Evolutionary conservation across 2,329 filamentous ascomycete genomes (phyloP).

Genomic region (Claviceps purpurea): DNA sequence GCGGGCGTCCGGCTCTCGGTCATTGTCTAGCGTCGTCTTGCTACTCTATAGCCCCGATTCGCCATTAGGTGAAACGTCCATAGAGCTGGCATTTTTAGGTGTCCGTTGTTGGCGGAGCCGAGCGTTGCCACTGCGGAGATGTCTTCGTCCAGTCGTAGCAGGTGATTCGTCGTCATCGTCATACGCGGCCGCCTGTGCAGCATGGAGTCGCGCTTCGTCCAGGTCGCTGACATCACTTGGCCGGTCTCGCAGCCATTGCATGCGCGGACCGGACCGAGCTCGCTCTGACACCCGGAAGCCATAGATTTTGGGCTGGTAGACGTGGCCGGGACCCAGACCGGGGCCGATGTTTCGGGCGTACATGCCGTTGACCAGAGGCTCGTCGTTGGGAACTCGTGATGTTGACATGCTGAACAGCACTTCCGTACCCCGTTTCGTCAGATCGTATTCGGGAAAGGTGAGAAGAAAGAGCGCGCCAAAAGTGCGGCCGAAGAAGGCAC

Average conservation of each 20-base stretch:
- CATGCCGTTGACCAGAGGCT: constrained; percentile 67
- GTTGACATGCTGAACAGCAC: constrained; percentile 29
- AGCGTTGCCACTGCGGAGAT: constrained; percentile 28
- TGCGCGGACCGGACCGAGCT: constrained; percentile 77
- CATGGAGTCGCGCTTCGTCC: constrained; percentile 57
- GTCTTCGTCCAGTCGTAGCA: constrained; percentile 28
- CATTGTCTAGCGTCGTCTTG: not conserved
- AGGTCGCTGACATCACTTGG: constrained; percentile 69
- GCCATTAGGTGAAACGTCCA: constrained; percentile 42
- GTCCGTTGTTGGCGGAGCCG: constrained; percentile 30
- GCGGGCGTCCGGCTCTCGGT: not conserved
- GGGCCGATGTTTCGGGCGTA: constrained; percentile 78
- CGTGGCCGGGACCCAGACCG: constrained; percentile 65
- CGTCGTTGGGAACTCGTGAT: constrained; percentile 25
- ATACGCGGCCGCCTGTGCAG: constrained; percentile 38
- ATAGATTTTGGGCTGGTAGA: constrained; percentile 94
- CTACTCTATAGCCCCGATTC: constrained; percentile 38
- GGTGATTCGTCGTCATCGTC: constrained; percentile 46
- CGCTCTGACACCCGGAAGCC: constrained; percentile 90
- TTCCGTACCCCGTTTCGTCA: constrained; percentile 57
- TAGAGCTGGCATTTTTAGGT: constrained; percentile 41
- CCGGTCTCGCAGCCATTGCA: constrained; percentile 89
- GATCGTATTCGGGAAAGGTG: constrained; percentile 92
- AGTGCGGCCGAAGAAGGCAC: constrained; percentile 94
- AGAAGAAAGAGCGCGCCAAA: constrained; percentile 97